Evolutionary conservation across 306 rosid genomes (phyloP).

Genomic region (Senna tora): DNA sequence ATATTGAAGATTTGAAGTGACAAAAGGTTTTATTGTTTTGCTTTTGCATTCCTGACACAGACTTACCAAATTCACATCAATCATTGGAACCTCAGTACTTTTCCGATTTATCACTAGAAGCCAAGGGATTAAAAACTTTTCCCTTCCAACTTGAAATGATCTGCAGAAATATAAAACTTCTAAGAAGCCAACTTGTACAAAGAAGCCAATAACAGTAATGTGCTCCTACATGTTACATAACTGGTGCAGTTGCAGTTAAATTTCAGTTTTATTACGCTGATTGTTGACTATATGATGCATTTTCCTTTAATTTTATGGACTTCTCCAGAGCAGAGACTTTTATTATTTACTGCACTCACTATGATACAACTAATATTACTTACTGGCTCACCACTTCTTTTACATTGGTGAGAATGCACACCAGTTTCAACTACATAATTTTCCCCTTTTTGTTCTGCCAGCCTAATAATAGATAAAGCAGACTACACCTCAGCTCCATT

Average conservation of each 20-base stretch:
- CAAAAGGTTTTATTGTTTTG: slow-evolving; percentile 15
- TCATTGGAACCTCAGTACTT: slow-evolving; percentile 87
- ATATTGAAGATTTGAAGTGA: slow-evolving; percentile 1
- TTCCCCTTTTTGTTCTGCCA: not conserved
- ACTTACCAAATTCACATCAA: slow-evolving; percentile 80
- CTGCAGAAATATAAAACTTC: slow-evolving; percentile 47
- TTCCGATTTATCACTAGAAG: slow-evolving; percentile 91
- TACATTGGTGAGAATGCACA: not conserved
- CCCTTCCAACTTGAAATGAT: slow-evolving; percentile 95
- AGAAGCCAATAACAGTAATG: slow-evolving; percentile 1
- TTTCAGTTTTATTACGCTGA: slow-evolving; percentile 1
- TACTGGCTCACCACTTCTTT: not conserved
- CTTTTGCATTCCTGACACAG: slow-evolving; percentile 20
- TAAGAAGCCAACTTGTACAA: slow-evolving; percentile 20
- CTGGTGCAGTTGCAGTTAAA: not conserved
- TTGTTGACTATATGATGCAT: not conserved
- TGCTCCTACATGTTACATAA: slow-evolving; percentile 15
- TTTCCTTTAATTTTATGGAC: slow-evolving; percentile 5
- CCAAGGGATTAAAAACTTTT: slow-evolving; percentile 90
- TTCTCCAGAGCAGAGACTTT: not conserved
- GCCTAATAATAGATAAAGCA: slow-evolving; percentile 1
- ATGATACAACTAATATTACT: not conserved
- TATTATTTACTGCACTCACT: not conserved
- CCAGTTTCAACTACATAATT: slow-evolving; percentile 1
- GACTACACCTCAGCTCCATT: slow-evolving; percentile 18